phyloP scores from a whole-genome alignment of 2,329 filamentous ascomycete species.

The Emmonsiellopsis sp. region DNA sequence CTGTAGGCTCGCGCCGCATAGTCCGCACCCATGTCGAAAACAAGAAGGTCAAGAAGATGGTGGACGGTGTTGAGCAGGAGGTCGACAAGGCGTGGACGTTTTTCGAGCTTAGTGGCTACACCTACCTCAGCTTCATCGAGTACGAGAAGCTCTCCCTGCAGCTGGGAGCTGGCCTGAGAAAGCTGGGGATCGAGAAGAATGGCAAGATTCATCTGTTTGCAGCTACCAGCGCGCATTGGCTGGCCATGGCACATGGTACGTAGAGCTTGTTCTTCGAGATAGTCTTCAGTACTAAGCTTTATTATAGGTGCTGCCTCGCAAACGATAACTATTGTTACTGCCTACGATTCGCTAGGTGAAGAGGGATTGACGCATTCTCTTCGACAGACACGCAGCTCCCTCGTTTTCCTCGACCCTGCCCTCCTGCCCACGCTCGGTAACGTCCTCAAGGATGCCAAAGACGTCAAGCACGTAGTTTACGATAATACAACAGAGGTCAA shows the following conservation, averaged over 20 bases:
- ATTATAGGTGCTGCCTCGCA: constrained; percentile 59
- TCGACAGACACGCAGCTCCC: constrained; percentile 21
- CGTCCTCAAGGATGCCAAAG: constrained; percentile 44
- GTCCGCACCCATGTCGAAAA: constrained; percentile 71
- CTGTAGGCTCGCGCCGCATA: constrained; percentile 63
- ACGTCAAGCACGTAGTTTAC: constrained; percentile 46
- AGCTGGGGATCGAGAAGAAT: constrained; percentile 58
- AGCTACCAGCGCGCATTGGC: constrained; percentile 76
- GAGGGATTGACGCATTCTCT: constrained; percentile 27
- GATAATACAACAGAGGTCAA: constrained; percentile 43
- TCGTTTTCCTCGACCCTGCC: constrained; percentile 27
- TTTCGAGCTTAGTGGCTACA: constrained; percentile 73
- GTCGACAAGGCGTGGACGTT: constrained; percentile 88
- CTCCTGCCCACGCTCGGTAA: constrained; percentile 42
- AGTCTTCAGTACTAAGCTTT: no score
- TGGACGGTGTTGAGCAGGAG: constrained; percentile 70
- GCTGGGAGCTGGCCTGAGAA: constrained; percentile 63
- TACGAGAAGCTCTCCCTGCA: constrained; percentile 63
- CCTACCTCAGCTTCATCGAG: constrained; percentile 69
- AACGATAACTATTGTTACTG: constrained; percentile 75
- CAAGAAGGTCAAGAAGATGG: constrained; percentile 81
- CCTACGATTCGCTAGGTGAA: constrained; percentile 28
- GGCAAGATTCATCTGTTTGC: constrained; percentile 75
- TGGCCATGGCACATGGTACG: constrained; percentile 65
- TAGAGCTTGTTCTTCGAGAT: neutral